Conservation (phyloP, 179 eudicot genomes). For the Carnegiea gigantea region DNA sequence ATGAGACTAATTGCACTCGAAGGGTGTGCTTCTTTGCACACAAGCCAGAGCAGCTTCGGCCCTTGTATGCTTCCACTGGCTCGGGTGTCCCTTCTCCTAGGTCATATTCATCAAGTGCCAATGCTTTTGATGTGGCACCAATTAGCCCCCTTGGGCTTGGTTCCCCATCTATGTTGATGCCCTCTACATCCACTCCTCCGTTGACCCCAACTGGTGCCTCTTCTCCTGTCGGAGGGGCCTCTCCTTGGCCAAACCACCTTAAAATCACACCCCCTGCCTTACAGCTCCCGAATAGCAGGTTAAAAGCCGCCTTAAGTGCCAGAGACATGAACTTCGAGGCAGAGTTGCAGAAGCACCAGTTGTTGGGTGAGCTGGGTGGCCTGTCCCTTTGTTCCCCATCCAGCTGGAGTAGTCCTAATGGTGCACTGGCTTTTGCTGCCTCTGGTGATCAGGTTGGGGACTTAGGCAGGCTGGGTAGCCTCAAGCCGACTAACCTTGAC, state of each 20-base stretch:
- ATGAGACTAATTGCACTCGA: conserved; percentile 64
- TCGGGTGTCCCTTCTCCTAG: conserved; percentile 82
- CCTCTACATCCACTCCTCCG: conserved; percentile 61
- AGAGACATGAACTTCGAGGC: conserved; percentile 56
- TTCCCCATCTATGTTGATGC: conserved; percentile 51
- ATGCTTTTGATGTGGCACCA: conserved; percentile 47
- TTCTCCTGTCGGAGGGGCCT: conserved; percentile 50
- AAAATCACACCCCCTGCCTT: conserved; percentile 56
- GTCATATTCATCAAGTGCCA: conserved; percentile 41
- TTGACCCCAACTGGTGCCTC: conserved; percentile 74
- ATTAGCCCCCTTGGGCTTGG: conserved; percentile 62
- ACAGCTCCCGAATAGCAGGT: conserved; percentile 63
- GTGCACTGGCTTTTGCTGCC: conserved; percentile 33
- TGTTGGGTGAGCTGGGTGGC: conserved; percentile 62
- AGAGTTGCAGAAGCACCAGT: conserved; percentile 52
- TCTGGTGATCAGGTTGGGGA: conserved; percentile 26
- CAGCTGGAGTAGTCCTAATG: conserved; percentile 31
- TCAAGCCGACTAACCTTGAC: conserved; percentile 55
- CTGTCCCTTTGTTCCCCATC: conserved; percentile 67
- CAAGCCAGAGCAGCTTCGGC: conserved; percentile 74
- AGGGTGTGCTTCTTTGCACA: conserved; percentile 93
- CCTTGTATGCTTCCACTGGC: conserved; percentile 78
- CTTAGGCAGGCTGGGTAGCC: conserved; percentile 27
- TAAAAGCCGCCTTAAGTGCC: conserved; percentile 52
- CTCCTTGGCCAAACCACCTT: conserved; percentile 61